phyloP scores from a whole-genome alignment of 768 basidiomycete genomes.

The Kwoniella dejecticola region DNA sequence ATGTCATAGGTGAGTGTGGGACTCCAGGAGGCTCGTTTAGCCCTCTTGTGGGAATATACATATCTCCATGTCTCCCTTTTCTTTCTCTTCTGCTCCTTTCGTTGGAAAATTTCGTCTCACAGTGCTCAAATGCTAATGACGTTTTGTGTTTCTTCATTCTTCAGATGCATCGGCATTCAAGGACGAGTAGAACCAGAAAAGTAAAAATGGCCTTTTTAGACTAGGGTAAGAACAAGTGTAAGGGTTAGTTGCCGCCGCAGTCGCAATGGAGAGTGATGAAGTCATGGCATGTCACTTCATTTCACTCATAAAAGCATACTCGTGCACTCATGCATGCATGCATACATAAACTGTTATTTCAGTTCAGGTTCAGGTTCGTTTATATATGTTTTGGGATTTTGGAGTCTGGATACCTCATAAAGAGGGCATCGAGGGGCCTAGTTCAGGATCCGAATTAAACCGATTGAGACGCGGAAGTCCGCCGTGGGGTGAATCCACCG shows the following conservation, averaged over 20 bases:
- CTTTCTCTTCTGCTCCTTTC: not conserved
- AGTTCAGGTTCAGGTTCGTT: not conserved
- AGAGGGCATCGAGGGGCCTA: not conserved
- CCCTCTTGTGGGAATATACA: not conserved
- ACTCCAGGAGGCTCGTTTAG: not conserved
- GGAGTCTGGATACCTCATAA: not conserved
- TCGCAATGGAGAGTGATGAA: not conserved
- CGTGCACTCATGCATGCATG: not conserved
- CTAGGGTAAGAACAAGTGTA: not conserved
- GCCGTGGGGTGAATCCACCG: too few relatives aligned
- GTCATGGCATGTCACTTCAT: not conserved
- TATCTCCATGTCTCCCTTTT: not conserved
- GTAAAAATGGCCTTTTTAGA: too few relatives aligned
- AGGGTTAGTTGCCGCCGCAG: not conserved
- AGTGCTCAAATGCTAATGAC: slow-evolving; percentile 6
- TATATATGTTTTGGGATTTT: not conserved
- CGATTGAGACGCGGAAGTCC: not conserved
- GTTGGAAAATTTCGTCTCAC: not conserved
- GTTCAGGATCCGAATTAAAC: slow-evolving; percentile 1
- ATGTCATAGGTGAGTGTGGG: slow-evolving; percentile 51
- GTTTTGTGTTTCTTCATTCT: not conserved
- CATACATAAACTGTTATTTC: not conserved
- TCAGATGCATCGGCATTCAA: slow-evolving; percentile 32
- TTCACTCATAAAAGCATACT: not conserved
- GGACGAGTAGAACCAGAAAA: slow-evolving; percentile 25